Conservation (phyloP, 1,139 yeast species). For the Hansenula sp. region DNA sequence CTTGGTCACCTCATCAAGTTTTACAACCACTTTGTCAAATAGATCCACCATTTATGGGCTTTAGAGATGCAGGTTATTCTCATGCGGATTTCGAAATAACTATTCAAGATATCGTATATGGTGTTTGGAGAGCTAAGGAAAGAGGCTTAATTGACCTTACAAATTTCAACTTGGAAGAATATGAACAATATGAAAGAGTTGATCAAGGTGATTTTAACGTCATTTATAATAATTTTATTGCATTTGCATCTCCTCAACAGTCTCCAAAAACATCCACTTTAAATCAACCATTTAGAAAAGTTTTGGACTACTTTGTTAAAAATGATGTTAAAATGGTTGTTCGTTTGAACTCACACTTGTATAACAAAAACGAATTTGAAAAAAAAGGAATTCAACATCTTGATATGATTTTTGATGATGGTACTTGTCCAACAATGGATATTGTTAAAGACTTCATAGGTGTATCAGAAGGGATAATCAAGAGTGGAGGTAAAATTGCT, state of each 20-base stretch:
- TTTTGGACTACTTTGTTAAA: slow-evolving; percentile 65
- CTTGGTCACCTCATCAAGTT: slow-evolving; percentile 98
- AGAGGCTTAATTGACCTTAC: slow-evolving; percentile 83
- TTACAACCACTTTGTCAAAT: slow-evolving; percentile 90
- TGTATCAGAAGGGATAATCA: slow-evolving; percentile 85
- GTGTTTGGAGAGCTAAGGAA: slow-evolving; percentile 98
- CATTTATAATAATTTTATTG: slow-evolving; percentile 88
- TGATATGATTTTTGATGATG: slow-evolving; percentile 96
- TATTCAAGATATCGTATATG: slow-evolving; percentile 92
- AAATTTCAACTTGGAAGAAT: slow-evolving; percentile 84
- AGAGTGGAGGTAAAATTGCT: slow-evolving; percentile 85
- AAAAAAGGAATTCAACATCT: slow-evolving; percentile 81
- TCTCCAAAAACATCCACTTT: slow-evolving; percentile 34
- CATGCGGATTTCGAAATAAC: slow-evolving; percentile 91
- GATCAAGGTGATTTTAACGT: slow-evolving; percentile 96
- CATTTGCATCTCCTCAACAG: slow-evolving; percentile 96
- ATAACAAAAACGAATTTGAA: slow-evolving; percentile 80
- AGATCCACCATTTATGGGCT: slow-evolving; percentile 91
- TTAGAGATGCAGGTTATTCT: slow-evolving; percentile 96
- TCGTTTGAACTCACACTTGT: slow-evolving; percentile 84
- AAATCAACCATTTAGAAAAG: slow-evolving; percentile 75
- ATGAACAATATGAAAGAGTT: slow-evolving; percentile 90
- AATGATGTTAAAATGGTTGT: slow-evolving; percentile 85
- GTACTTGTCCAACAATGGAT: slow-evolving; percentile 94
- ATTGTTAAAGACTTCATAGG: slow-evolving; percentile 91